A percentile compares a stretch with the other conserved stretches of the same genome.
Conservation (phyloP, 805 yeast genomes). For the Candida argentea region DNA sequence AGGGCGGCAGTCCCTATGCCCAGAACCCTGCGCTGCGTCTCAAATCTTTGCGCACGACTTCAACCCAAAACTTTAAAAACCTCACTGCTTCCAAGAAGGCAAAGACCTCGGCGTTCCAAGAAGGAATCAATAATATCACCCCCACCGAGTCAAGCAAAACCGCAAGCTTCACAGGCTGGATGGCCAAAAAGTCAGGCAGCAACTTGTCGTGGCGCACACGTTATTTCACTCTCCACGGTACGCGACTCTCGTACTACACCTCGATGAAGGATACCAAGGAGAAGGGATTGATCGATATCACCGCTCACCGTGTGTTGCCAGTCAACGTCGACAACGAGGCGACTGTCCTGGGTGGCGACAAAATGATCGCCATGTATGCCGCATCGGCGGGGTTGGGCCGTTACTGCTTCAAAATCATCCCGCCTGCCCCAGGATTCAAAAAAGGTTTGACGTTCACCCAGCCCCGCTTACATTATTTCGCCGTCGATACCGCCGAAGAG, state of each 20-base stretch:
- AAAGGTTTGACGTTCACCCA: conserved; percentile 95
- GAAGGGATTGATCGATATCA: conserved; percentile 89
- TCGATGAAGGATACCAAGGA: conserved; percentile 72
- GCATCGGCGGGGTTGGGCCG: conserved; percentile 93
- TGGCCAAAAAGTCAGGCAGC: conserved; percentile 80
- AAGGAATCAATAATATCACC: conserved; percentile 69
- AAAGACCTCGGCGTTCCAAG: conserved; percentile 73
- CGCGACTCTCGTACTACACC: conserved; percentile 81
- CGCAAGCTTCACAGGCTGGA: conserved; percentile 86
- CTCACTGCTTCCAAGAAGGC: conserved; percentile 42
- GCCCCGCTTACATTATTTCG: conserved; percentile 92
- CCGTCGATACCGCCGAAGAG: conserved; percentile 84
- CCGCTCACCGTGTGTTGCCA: conserved; percentile 86
- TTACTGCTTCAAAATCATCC: conserved; percentile 82
- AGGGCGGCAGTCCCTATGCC: conserved; percentile 4
- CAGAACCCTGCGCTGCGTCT: conserved; percentile 24
- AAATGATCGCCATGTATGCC: conserved; percentile 76
- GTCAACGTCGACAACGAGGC: conserved; percentile 27
- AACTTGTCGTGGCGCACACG: conserved; percentile 85
- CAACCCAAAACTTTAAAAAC: conserved; percentile 40
- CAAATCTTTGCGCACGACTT: conserved; percentile 43
- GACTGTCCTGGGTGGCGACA: conserved; percentile 62
- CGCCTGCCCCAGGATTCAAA: conserved; percentile 95
- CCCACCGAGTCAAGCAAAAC: conserved; percentile 71
- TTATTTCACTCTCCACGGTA: conserved; percentile 80